Conservation (phyloP, 179 eudicot genomes). For the Gypsophila paniculata region DNA sequence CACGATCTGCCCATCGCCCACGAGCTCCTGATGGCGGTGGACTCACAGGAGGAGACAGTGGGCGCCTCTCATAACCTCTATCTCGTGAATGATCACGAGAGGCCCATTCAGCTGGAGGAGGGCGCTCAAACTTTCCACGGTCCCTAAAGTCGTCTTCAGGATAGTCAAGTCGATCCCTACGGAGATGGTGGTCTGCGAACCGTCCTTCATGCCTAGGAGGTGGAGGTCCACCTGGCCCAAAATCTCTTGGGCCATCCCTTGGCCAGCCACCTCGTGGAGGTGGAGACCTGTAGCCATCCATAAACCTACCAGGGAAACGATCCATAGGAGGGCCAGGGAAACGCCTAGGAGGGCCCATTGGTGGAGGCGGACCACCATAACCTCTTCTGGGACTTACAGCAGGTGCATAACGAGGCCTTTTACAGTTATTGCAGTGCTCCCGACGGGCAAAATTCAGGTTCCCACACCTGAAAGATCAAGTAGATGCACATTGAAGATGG, state of each 20-base stretch:
- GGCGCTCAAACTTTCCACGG: conserved; percentile 61
- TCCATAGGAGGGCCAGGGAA: conserved; percentile 59
- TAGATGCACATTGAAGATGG: neutral
- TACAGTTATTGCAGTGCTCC: conserved; percentile 81
- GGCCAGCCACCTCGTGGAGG: conserved; percentile 77
- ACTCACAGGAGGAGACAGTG: conserved; percentile 48
- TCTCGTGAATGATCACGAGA: conserved; percentile 57
- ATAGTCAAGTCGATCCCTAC: conserved; percentile 59
- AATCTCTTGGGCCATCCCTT: conserved; percentile 67
- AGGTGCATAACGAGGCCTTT: conserved; percentile 53
- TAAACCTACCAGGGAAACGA: conserved; percentile 58
- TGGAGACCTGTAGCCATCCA: conserved; percentile 68
- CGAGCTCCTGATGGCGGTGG: conserved; percentile 38
- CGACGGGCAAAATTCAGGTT: conserved; percentile 93
- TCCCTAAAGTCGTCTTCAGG: conserved; percentile 63
- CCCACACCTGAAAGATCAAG: conserved; percentile 56
- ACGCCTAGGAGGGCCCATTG: conserved; percentile 49
- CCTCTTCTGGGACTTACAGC: conserved; percentile 62
- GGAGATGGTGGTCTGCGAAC: conserved; percentile 52
- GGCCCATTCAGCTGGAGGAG: conserved; percentile 47
- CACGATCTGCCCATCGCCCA: conserved; percentile 58
- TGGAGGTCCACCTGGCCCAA: conserved; percentile 54
- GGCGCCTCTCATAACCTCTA: conserved; percentile 56
- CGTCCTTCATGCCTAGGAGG: conserved; percentile 62
- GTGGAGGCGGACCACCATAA: conserved; percentile 63